Evolutionary conservation across 768 basidiomycete species (phyloP), one percentile per base, ranked within the genome.

Genomic region (Suillus luteus): DNA sequence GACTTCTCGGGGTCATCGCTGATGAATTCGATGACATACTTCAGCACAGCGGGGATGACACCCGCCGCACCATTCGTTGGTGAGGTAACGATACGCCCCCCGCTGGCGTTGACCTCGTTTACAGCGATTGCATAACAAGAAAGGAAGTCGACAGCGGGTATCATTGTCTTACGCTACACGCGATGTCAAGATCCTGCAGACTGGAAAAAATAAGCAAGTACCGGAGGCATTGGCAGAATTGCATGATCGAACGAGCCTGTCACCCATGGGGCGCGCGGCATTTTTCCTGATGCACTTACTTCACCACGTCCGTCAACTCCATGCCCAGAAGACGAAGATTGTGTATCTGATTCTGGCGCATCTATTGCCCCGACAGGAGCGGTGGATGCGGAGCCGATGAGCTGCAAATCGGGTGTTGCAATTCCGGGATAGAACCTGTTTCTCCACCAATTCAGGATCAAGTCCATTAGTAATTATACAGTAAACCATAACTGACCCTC

Each of bases 31-130:
- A 90, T 75, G 58, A 95, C 88, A 69, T 95, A 95, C 75, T 97
- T 98, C 64, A 96, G 78, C 24, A 94, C 92, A 10, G 90, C 90
- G 24, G 96, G 96, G 60, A 98, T 96, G 51, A 98, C 91, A 8
- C 96, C 96, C 11, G 91, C 91, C 0, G 95, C 94, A 51, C 96
- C 96, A 71, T 95, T 95, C 7, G 95, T 96, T 2, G 93, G 96
- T 6, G 92, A 92, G 2, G 96, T 98, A 54, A 99, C 96, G 60
- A 99, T 96, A 38, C 96, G 83, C 0, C 96, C 96, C 0, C 96
- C 95, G 37, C 86, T 84, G 5, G 95, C 95, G 70, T 96, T 97
- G 14, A 96, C 95, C 74, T 97, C 96, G 70, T 96, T 96, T 14
- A 95, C 94, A 19, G 93, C 93, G 61, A 95, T 96, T 3, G 95